Evolutionary conservation across 306 rosid species (phyloP).

Genomic region (Cucurbita maxima): DNA sequence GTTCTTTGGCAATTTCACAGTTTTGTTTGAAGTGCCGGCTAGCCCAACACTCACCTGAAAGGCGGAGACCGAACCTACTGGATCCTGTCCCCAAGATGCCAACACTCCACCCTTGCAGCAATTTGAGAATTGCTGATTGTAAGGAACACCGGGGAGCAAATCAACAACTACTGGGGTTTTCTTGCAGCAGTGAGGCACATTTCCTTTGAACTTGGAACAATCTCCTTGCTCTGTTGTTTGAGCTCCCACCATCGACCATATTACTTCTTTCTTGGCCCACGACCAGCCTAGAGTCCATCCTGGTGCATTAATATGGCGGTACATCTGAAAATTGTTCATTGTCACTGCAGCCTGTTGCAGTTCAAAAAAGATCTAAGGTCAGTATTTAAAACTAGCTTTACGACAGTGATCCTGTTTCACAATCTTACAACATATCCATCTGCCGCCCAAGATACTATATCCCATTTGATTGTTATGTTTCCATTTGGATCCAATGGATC

Average conservation of each 20-base stretch:
- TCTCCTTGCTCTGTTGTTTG: conserved; percentile 77
- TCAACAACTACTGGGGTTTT: conserved; percentile 52
- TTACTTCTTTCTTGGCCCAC: conserved; percentile 74
- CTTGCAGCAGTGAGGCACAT: conserved; percentile 58
- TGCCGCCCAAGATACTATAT: conserved; percentile 22
- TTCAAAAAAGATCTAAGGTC: neutral
- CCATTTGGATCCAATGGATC: conserved; percentile 24
- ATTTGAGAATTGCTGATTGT: conserved; percentile 36
- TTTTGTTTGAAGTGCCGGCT: conserved; percentile 65
- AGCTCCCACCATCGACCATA: conserved; percentile 69
- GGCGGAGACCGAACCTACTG: conserved; percentile 35
- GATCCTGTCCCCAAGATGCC: conserved; percentile 50
- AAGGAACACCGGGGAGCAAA: conserved; percentile 51
- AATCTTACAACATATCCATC: conserved; percentile 30
- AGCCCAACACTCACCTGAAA: conserved; percentile 59
- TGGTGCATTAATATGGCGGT: conserved; percentile 41
- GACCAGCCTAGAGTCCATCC: conserved; percentile 73
- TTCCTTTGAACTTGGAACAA: conserved; percentile 59
- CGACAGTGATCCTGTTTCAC: neutral
- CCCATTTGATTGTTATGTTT: conserved; percentile 25
- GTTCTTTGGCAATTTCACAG: conserved; percentile 49
- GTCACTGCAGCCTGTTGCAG: conserved; percentile 49
- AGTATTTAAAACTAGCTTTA: neutral
- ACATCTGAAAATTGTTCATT: conserved; percentile 51
- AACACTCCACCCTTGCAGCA: conserved; percentile 68